phyloP scores from a whole-genome alignment of 371 early-diverging fungal genomes.

The Massospora cicadina region DNA sequence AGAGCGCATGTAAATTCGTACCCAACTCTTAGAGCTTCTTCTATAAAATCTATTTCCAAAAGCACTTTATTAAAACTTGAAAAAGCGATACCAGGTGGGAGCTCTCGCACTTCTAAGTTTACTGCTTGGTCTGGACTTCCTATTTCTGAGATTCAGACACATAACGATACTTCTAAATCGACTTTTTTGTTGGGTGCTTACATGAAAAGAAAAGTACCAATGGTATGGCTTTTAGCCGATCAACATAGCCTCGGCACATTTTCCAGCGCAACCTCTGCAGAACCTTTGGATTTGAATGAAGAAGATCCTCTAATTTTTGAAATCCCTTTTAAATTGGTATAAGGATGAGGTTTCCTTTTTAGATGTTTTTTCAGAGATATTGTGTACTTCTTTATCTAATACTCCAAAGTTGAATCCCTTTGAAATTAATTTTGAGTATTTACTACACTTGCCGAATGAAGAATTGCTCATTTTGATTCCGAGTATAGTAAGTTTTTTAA shows the following conservation, averaged over 20 bases:
- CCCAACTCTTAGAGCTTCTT: not conserved
- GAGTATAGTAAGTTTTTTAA: not conserved
- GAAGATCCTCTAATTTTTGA: constrained; percentile 4
- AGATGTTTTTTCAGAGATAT: constrained; percentile 10
- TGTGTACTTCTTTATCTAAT: not conserved
- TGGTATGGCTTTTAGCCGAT: constrained; percentile 3
- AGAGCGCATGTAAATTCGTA: not conserved
- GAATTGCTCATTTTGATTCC: not conserved
- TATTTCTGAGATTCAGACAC: not conserved
- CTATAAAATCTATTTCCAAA: not conserved
- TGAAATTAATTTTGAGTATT: not conserved
- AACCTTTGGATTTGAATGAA: not conserved
- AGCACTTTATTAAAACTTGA: not conserved
- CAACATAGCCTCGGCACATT: not conserved
- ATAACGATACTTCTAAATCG: not conserved
- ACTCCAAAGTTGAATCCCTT: not conserved
- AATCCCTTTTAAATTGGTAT: not conserved
- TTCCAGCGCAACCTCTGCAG: not conserved
- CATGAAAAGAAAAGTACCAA: not conserved
- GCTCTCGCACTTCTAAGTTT: not conserved
- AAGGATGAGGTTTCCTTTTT: not conserved
- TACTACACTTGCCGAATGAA: not conserved
- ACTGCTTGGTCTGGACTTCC: not conserved
- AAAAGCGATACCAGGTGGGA: not conserved
- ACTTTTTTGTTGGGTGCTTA: not conserved